Conservation (phyloP, 108 stramenopile species). For the Aurantiochytrium sp. region DNA sequence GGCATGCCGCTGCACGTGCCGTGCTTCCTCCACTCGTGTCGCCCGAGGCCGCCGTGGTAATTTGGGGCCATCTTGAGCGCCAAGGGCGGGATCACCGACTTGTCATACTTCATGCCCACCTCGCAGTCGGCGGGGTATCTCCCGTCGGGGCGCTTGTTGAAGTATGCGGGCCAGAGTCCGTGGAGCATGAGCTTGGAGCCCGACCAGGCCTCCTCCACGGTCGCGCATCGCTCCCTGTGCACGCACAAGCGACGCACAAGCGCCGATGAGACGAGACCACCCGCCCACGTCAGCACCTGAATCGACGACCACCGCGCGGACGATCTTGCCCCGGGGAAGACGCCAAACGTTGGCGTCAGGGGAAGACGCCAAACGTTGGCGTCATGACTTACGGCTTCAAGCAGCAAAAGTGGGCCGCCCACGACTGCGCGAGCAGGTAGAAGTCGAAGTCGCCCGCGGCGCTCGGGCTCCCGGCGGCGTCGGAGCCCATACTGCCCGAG, state of each 20-base stretch:
- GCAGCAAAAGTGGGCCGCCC: slow-evolving; percentile 29
- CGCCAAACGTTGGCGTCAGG: no score
- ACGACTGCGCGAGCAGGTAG: slow-evolving; percentile 20
- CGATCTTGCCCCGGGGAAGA: no score
- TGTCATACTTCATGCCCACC: neutral
- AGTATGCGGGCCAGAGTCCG: slow-evolving; percentile 26
- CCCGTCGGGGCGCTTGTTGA: neutral
- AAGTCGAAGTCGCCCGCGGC: neutral
- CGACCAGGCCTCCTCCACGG: neutral
- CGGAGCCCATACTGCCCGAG: no score
- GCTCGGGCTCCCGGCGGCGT: neutral
- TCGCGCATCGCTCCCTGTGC: neutral
- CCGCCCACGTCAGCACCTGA: no score
- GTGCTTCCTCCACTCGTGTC: slow-evolving; percentile 27
- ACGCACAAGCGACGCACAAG: neutral
- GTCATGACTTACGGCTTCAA: neutral
- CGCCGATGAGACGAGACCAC: no score
- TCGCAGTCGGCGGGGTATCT: neutral
- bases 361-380: no score
- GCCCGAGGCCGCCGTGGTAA: slow-evolving; percentile 10
- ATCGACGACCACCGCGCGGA: no score
- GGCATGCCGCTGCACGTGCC: slow-evolving; percentile 1
- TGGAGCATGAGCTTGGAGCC: neutral
- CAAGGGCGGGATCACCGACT: slow-evolving; percentile 11
- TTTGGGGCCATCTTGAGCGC: slow-evolving; percentile 17